A percentile compares a stretch with the other conserved stretches of the same genome.
These are phyloP conservation scores for Candida railenensis DNA, from an alignment of 805 yeast genomes.

Conservation along the genomic window DNA sequence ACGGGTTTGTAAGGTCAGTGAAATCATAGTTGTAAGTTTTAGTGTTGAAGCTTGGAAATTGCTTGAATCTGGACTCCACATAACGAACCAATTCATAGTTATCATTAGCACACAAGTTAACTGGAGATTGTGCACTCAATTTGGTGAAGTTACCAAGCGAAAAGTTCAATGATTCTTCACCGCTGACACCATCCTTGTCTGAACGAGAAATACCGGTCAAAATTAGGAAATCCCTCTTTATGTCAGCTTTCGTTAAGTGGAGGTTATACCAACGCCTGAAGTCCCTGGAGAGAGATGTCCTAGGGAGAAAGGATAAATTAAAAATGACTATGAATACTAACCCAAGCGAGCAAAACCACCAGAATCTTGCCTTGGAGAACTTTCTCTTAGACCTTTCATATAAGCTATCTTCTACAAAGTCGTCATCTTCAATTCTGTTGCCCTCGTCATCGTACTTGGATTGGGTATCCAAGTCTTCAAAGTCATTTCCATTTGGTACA, in stretches of 20 bases:
- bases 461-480: conserved; percentile 1
- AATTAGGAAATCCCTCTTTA: conserved; percentile 58
- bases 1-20: conserved; percentile 20
- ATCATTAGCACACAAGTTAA: conserved; percentile 24
- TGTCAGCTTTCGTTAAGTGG: conserved; percentile 63
- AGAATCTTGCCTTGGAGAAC: conserved; percentile 36
- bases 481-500: not conserved
- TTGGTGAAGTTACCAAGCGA: conserved; percentile 29
- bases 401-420: conserved; percentile 4
- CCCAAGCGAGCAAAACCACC: conserved; percentile 49
- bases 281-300: conserved; percentile 82
- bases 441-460: not conserved
- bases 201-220: conserved; percentile 21
- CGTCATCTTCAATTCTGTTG: conserved; percentile 2
- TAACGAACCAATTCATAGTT: conserved; percentile 23
- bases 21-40: conserved; percentile 13
- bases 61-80: conserved; percentile 25
- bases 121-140: conserved; percentile 18
- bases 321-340: conserved; percentile 51
- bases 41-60: conserved; percentile 24
- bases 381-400: conserved; percentile 9
- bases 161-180: conserved; percentile 23
- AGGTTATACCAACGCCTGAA: conserved; percentile 71
- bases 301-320: conserved; percentile 72
- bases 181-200: conserved; percentile 3